Base-by-base conservation (phyloP, 1,284 basidiomycete species). In the Xerocomus amazonicus region DNA sequence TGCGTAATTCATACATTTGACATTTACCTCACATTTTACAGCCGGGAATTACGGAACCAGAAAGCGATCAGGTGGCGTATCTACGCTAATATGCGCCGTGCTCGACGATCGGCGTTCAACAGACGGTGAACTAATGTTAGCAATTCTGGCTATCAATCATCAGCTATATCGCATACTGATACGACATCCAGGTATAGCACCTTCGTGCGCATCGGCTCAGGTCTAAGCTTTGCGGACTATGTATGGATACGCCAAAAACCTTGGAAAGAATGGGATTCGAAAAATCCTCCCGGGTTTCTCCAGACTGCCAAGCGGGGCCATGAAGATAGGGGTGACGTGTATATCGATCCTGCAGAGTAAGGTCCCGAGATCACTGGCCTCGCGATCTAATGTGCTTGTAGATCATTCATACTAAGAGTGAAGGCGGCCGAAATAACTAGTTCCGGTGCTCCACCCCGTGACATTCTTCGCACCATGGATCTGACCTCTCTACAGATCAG, bases 361-460 rank as follows among this genome's bases (percentile, higher is more conserved):
- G 78, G 26, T 44, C 47, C 12, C 47, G 19, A 10, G 9, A 9
- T 40, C 39, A 5, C 42, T 14, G 29, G 2, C 16, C 27, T 33
- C 33, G 28, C 32, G 19, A 23, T 43, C 49, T 49, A 40, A 58
- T 50, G 43, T 26, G 14, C 28, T 37, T 28, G 6, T 48, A 92
- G 90, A 52, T 92, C 90, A 0, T 92, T 93, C 67, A 87, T 97
- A 31, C 57, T 97, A 55, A 88, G 88, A 58, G 81, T 97, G 49
- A 97, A 97, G 67, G 94, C 90, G 0, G 88, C 92, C 0, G 92
- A 96, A 63, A 89, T 97, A 47, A 82, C 81, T 2, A 71, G 76
- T 10, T 79, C 89, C 16, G 85, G 92, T 84, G 49, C 56, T 72
- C 41, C 3, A 28, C 41, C 27, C n/a, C 37, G 23, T 36, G 10